Conservation (phyloP, 23 red algal genomes). For the Gracilariopsis chorda region DNA sequence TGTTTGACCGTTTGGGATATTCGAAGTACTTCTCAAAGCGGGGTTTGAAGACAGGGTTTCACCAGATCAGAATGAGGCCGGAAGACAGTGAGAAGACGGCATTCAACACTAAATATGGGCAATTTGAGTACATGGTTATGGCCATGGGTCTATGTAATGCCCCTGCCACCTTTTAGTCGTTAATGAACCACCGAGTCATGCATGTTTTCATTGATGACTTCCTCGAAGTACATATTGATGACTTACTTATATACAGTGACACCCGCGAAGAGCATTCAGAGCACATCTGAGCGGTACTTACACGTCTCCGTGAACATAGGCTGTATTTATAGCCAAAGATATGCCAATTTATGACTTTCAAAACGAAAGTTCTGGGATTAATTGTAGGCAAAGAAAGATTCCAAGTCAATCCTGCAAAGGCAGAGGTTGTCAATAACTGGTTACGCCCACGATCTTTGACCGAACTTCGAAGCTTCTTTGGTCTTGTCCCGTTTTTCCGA, state of each 20-base stretch:
- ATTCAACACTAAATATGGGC: slow-evolving; percentile 14
- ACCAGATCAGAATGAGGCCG: not conserved
- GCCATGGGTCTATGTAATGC: not conserved
- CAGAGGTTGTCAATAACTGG: not conserved
- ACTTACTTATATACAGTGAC: not conserved
- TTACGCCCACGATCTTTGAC: not conserved
- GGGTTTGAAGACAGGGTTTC: not conserved
- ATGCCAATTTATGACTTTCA: not conserved
- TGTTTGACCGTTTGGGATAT: slow-evolving; percentile 14
- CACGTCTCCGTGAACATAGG: not conserved
- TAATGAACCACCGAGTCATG: not conserved
- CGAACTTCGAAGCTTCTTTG: not conserved
- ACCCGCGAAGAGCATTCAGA: not conserved
- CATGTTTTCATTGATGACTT: not conserved
- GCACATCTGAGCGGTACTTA: not conserved
- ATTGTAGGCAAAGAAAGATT: not conserved
- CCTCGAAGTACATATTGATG: not conserved
- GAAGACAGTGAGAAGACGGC: slow-evolving; percentile 7
- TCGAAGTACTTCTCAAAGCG: not conserved
- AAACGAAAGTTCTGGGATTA: slow-evolving; percentile 1
- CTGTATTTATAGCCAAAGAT: not conserved
- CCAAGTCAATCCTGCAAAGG: not conserved
- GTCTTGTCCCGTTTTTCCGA: not conserved
- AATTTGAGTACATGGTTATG: slow-evolving; percentile 1
- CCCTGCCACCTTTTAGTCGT: not conserved